phyloP scores from a whole-genome alignment of 2,329 filamentous ascomycete genomes.

The Arthrobotrys musiformis region DNA sequence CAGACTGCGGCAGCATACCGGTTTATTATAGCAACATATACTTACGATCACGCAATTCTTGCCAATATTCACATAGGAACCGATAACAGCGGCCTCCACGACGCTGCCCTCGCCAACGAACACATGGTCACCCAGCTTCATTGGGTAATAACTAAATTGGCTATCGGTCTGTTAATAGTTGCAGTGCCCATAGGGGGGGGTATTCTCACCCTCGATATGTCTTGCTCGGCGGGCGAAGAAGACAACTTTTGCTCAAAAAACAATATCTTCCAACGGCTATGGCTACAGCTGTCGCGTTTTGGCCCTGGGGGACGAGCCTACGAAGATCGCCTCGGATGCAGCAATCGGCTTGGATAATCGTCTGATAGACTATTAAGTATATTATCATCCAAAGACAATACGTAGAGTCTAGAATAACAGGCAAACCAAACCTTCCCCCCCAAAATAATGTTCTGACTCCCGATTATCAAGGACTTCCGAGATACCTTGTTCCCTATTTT shows the following conservation, averaged over 20 bases:
- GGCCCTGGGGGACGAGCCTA: conserved; percentile 66
- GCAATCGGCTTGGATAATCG: conserved; percentile 93
- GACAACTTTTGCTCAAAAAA: conserved; percentile 80
- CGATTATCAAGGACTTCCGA: conserved; percentile 87
- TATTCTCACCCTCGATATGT: conserved; percentile 74
- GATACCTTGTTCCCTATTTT: conserved; percentile 90
- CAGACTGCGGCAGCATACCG: not conserved
- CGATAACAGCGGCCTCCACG: conserved; percentile 84
- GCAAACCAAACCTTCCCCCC: conserved; percentile 76
- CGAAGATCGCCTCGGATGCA: conserved; percentile 92
- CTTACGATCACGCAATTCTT: conserved; percentile 73
- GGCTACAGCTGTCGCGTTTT: conserved; percentile 69
- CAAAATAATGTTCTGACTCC: conserved; percentile 97
- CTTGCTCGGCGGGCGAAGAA: conserved; percentile 83
- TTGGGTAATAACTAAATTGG: conserved; percentile 81
- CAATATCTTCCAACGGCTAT: conserved; percentile 93
- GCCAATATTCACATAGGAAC: conserved; percentile 87
- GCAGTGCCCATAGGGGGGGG: not conserved
- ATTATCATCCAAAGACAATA: not conserved
- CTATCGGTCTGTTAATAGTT: conserved; percentile 21
- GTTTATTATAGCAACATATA: not conserved
- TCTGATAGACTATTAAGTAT: conserved; percentile 63
- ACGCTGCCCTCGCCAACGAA: conserved; percentile 81
- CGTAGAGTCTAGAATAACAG: too few relatives aligned
- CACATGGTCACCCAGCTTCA: conserved; percentile 94